Evolutionary conservation across 2,329 filamentous ascomycete species (phyloP), one percentile per base, ranked within the genome.

Genomic region (Venturiaceae sp.): DNA sequence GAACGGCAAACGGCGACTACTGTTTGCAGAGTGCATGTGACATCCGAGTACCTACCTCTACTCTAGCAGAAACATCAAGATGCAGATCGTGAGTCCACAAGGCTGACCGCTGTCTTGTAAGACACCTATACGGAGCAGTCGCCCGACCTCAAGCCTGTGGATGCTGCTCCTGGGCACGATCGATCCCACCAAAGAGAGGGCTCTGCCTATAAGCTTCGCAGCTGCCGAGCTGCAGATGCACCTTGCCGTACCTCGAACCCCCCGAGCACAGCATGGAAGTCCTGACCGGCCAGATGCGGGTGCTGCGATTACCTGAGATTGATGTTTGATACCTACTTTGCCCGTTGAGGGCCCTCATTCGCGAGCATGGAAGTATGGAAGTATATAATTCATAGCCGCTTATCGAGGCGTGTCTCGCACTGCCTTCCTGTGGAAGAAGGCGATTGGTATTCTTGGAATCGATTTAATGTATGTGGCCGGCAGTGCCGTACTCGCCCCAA

Each of bases 41-140:
- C 14, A 26, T 19, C 8, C 14, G 23, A 11, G 47, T 32, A 5
- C 47, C n/a, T 44, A 9, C 7, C 16, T 19, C 13, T 34, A 34
- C 50, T 53, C 19, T 53, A 53, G 50, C 50, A 53, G 50, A 53
- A 53, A 53, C 50, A 14, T 21, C 50, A 33, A 53, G 50, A 33
- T 26, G 50, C 50, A 53, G 50, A 53, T 53, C 1, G 21, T 16
- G 23, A 36, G 50, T 34, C 28, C 28, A 34, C 50, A 53, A 53
- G 50, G 50, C 50, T 53, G 50, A 33, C 9, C 28, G 28, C 28
- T 28, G 50, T 14, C 30, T 21, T 34, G 50, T 34, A 34, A 47
- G 28, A 11, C 26, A 53, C n/a, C 16, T 53, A 7, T 21, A 23
- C 50, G 30, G 50, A 53, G 50, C 50, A 34, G 19, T 33, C 30